phyloP scores from a whole-genome alignment of 1,284 basidiomycete genomes.

The Stereum hirsutum region DNA sequence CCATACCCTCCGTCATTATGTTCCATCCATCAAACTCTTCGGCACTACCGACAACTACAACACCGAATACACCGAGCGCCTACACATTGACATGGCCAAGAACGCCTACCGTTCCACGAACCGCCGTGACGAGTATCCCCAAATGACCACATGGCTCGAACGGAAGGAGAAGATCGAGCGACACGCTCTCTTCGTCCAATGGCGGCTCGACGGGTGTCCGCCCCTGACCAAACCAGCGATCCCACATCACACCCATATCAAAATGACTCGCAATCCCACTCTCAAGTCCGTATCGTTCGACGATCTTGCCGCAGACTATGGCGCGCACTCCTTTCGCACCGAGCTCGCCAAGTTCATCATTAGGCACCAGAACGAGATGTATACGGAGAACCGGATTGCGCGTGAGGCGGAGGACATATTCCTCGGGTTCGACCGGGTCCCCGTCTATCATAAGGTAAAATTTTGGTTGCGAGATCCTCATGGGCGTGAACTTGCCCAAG shows the following conservation, averaged over 20 bases:
- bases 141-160: conserved; percentile 23
- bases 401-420: not conserved
- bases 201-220: not conserved
- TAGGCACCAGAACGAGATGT: not conserved
- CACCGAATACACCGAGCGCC: conserved; percentile 19
- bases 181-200: conserved; percentile 6
- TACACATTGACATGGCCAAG: conserved; percentile 21
- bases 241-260: not conserved
- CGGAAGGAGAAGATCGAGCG: conserved; percentile 10
- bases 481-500: not conserved
- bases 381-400: not conserved
- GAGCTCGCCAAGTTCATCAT: conserved; percentile 5
- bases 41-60: conserved; percentile 24
- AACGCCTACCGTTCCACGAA: conserved; percentile 18
- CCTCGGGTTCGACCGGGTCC: not conserved
- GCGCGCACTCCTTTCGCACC: conserved; percentile 8
- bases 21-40: conserved; percentile 15
- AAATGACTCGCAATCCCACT: not conserved
- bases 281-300: not conserved
- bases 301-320: not conserved
- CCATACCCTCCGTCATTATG: conserved; percentile 24
- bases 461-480: not conserved
- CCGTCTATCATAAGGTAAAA: not conserved
- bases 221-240: not conserved
- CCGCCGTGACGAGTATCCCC: conserved; percentile 15